A percentile compares a stretch with the other conserved stretches of the same genome.
Evolutionary conservation across 2,329 filamentous ascomycete genomes (phyloP).

Genomic region (Microdochium bolleyi): DNA sequence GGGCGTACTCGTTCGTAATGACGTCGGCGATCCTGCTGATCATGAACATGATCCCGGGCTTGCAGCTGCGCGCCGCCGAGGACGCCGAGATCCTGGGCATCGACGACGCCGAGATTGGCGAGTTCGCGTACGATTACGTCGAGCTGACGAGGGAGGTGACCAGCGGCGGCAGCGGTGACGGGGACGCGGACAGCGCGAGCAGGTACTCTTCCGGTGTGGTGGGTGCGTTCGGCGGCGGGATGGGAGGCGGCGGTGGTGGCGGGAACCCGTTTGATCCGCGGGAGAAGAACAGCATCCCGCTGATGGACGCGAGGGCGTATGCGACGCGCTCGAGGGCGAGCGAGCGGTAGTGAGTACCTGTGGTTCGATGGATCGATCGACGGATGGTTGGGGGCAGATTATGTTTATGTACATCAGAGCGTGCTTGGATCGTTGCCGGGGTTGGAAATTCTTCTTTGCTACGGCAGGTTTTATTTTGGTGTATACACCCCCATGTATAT

Average conservation of each 20-base stretch:
- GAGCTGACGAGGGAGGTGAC: constrained; percentile 65
- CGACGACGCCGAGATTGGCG: constrained; percentile 84
- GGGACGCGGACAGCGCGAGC: constrained; percentile 32
- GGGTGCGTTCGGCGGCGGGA: neutral
- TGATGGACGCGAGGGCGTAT: constrained; percentile 35
- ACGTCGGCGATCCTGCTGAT: constrained; percentile 74
- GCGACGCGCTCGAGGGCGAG: constrained; percentile 24
- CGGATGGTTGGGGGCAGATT: too few species aligned
- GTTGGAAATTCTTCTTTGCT: too few species aligned
- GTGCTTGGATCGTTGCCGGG: too few species aligned
- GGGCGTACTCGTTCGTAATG: constrained; percentile 68
- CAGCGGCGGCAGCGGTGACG: neutral
- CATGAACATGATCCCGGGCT: constrained; percentile 69
- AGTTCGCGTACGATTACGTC: constrained; percentile 94
- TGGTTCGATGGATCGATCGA: too few species aligned
- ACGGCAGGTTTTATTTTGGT: too few species aligned
- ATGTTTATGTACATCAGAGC: too few species aligned
- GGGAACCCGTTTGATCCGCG: constrained; percentile 27
- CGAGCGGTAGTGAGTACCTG: constrained; percentile 7
- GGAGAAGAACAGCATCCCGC: constrained; percentile 41
- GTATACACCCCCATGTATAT: too few species aligned
- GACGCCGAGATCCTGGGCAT: constrained; percentile 80
- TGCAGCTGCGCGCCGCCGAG: constrained; percentile 65
- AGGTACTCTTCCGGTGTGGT: constrained; percentile 32
- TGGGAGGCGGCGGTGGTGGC: neutral